Evolutionary conservation across 495 filamentous ascomycete genomes (phyloP).

Genomic region (Podospora sp.): DNA sequence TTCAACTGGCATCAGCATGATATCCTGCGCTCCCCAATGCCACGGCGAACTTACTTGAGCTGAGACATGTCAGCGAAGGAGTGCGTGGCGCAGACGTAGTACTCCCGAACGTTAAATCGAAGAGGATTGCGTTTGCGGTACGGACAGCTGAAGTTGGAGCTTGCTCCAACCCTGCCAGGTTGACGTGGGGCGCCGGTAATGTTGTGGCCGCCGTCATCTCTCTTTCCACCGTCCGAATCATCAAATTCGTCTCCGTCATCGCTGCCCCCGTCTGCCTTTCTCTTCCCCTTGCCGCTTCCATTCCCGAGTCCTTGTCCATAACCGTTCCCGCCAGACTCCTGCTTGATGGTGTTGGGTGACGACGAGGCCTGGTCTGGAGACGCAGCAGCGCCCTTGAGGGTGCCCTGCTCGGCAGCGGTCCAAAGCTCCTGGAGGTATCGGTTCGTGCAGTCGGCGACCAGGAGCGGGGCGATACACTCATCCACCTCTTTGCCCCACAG

Average conservation of each 20-base stretch:
- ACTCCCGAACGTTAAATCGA: conserved; percentile 41
- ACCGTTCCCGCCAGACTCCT: conserved; percentile 16
- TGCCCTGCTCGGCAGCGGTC: conserved; percentile 25
- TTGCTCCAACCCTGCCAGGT: conserved; percentile 18
- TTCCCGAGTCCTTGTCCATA: background rate
- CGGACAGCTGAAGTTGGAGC: conserved; percentile 37
- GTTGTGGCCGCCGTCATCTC: conserved; percentile 6
- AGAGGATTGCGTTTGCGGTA: conserved; percentile 44
- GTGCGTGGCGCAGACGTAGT: conserved; percentile 38
- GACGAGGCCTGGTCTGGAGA: conserved; percentile 26
- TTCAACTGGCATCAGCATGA: background rate
- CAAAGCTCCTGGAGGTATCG: conserved; percentile 34
- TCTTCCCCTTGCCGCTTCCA: conserved; percentile 30
- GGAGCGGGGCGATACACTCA: conserved; percentile 34
- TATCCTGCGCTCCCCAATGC: background rate
- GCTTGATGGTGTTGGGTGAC: conserved; percentile 15
- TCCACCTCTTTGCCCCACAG: conserved; percentile 35
- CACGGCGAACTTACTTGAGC: conserved; percentile 34
- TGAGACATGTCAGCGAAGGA: conserved; percentile 41
- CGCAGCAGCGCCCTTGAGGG: conserved; percentile 20
- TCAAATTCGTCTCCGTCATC: conserved; percentile 30
- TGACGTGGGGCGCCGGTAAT: background rate
- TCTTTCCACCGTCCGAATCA: conserved; percentile 15
- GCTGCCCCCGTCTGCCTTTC: conserved; percentile 34
- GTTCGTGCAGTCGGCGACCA: conserved; percentile 36